phyloP scores from a whole-genome alignment of 805 yeast species.

The Blastobotrys mokoenaii region DNA sequence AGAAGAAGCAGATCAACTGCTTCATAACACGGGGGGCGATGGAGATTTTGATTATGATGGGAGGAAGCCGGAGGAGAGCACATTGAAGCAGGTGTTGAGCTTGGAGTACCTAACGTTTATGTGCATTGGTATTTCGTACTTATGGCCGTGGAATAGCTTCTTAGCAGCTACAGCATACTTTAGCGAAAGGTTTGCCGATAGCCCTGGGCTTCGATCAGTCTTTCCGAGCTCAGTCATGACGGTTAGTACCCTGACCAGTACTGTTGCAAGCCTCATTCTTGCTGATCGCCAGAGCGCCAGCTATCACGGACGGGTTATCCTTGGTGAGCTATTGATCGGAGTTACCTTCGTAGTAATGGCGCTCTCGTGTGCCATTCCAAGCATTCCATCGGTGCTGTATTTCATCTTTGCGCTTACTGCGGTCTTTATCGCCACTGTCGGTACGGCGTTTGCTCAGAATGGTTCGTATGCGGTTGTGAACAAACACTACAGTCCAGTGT shows the following conservation, averaged over 20 bases:
- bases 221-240: conserved; percentile 87
- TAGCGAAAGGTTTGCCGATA: conserved; percentile 45
- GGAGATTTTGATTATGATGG: no score
- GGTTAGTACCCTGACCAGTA: conserved; percentile 62
- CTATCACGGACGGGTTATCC: conserved; percentile 46
- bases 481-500: conserved; percentile 54
- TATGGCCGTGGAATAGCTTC: conserved; percentile 98
- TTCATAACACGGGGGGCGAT: no score
- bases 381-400: conserved; percentile 19
- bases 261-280: conserved; percentile 49
- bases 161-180: conserved; percentile 81
- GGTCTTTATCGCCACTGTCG: conserved; percentile 59
- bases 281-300: conserved; percentile 61
- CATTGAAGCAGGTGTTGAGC: background rate
- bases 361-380: conserved; percentile 31
- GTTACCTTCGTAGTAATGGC: conserved; percentile 52
- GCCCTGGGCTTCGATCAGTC: conserved; percentile 33
- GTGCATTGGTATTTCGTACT: conserved; percentile 63
- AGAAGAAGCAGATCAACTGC: no score
- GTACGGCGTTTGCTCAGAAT: conserved; percentile 78
- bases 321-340: conserved; percentile 55
- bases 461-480: conserved; percentile 85
- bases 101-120: conserved; percentile 49
- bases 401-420: conserved; percentile 49
- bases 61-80: no score